Evolutionary conservation across 192 early-diverging fungal genomes (phyloP), one percentile per base, ranked within the genome.

Genomic region (Backusella westeae): DNA sequence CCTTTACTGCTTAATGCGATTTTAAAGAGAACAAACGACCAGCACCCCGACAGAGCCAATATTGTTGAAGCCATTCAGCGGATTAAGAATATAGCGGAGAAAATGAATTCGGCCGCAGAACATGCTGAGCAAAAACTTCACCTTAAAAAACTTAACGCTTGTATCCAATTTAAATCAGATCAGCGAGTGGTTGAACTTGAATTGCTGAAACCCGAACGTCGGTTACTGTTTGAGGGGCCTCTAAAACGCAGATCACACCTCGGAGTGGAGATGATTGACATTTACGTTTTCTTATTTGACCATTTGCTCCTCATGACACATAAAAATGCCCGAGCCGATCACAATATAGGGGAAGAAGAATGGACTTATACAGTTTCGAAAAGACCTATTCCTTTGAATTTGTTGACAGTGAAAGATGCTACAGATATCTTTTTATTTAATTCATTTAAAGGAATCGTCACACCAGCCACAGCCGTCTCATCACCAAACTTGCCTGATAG

Each of bases 281-380:
- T 97, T 19, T 83, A 88, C 42, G 88, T 97, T 21, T 94, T 96
- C 77, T 81, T 98, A 46, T 94, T 98, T 66, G 98, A 99, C 81
- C 94, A 98, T 85, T 81, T 91, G 76, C 74, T 95, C 15, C 76
- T 96, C 10, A 88, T 95, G 87, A 89, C 92, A 75, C 93, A 91
- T 77, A 91, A 83, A 82, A 82, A 34, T 78, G 79, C 53, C 9
- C 3, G 26, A 44, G n/a, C 32, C 9, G 39, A 67, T 29, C 26
- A 73, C 3, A 49, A 26, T 17, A 29, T 23, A 63, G 56, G 56
- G 4, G 56, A 14, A 12, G 56, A 63, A 63, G 10, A 63, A 19
- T 85, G 87, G 52, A 63, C 12, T 29, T 90, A 84, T 80, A 89
- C 84, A 52, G 82, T 93, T 14, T 86, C 84, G 65, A 88, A 90